Evolutionary conservation across 2,329 filamentous ascomycete genomes (phyloP), one percentile per base, ranked within the genome.

Genomic region (Trematosphaeria pertusa): DNA sequence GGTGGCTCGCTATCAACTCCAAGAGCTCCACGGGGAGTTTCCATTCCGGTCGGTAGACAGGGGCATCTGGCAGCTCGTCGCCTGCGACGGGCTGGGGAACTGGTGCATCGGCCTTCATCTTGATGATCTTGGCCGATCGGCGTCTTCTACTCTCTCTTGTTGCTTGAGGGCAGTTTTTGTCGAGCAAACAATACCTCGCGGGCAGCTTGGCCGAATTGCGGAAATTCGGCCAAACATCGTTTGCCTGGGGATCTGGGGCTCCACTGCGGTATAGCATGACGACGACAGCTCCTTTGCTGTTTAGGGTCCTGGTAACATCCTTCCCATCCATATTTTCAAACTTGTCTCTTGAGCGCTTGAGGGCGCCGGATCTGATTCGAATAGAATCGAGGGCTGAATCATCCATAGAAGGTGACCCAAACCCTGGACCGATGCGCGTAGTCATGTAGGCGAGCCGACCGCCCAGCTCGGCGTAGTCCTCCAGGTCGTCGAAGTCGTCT

Each of bases 21-120:
- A 86, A 87, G 2, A 89, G 72, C 59, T 89, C 87, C 5, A 82
- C 74, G 0, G 86, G 86, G 1, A 89, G 52, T 4, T 53, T 43
- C 38, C 70, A 61, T 6, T 53, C 17, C 20, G 76, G 74, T 70
- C 77, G 79, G n/a, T 46, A 48, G 17, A 14, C 24, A 3, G 37
- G 18, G 12, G 41, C 17, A 30, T 46, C n/a, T 20, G 35, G n/a
- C 11, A 30, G 21, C 19, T 31, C 2, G 26, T 42, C 21, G 5
- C n/a, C 14, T 4, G 24, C 14, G 18, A 9, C 20, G 15, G n/a
- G n/a, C 46, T 28, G 14, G 20, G 24, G 12, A 22, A 41, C 14
- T 46, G 45, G 17, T 14, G 32, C n/a, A 32, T 46, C 5, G 28
- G 43, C 5, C 17, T 51, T 36, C 10, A 37, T 19, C 24, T 49